Evolutionary conservation across 108 stramenopile species (phyloP), one percentile per base, ranked within the genome.

Genomic region (Fragilaria radians): DNA sequence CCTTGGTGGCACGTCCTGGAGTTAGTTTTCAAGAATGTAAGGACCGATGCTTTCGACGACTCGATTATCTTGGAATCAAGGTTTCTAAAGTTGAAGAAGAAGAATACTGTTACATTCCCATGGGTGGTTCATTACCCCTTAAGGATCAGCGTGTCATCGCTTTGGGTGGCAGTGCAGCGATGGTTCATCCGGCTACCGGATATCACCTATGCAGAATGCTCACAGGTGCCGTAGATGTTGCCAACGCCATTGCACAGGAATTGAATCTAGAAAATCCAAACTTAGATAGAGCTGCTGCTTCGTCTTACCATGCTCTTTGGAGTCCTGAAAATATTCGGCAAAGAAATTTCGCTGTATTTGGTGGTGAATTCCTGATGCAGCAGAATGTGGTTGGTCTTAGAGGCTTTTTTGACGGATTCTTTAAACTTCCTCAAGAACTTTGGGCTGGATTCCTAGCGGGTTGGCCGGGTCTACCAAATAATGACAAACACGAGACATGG

Each of bases 361-460:
- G 96, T 19, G 96, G 96, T 28, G 96, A 97, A 62, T 97, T 94
- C 61, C 73, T 97, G 28, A 97, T 97, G 96, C 85, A 80, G 46
- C 95, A 95, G 68, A 75, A 91, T 52, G 89, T 91, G 1, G 87
- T 78, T 30, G 88, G 86, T 0, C 71, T 97, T 28, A 77, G 93
- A n/a, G 96, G 96, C 14, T 97, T 95, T 86, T 97, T 97, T 72
- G 85, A 82, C 57, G 95, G 93, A 27, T 97, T 97, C 70, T 97
- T 97, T 65, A 67, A 79, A 48, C 70, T 97, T 3, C 92, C 93
- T 5, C 23, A 82, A 59, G 72, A 75, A 22, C 53, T 90, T 29
- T 97, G 96, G 96, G 84, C 76, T 58, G 95, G 97, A n/a, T 97
- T 98, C 79, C 68, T 98, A 1, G 95, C 95, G 2, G 94, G 94